Evolutionary conservation across 352 stramenopile genomes (phyloP).

Genomic region (Globisporangium solare): DNA sequence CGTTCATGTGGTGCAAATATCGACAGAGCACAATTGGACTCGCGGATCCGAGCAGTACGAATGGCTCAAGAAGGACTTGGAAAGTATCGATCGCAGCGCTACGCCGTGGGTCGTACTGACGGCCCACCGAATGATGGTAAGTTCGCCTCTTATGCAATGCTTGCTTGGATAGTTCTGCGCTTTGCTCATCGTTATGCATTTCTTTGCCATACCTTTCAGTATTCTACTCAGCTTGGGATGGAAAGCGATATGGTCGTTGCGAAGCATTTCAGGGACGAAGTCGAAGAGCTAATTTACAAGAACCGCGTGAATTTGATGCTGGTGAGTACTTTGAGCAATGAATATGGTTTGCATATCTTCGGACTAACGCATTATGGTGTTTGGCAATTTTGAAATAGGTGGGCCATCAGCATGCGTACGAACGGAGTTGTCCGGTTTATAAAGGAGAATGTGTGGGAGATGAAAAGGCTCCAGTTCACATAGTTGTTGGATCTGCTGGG

Average conservation of each 20-base stretch:
- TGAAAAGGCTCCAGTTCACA: conserved; percentile 59
- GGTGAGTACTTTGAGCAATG: conserved; percentile 17
- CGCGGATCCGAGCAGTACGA: conserved; percentile 80
- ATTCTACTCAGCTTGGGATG: conserved; percentile 48
- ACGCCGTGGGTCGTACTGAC: conserved; percentile 92
- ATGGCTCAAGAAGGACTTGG: conserved; percentile 82
- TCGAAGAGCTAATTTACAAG: conserved; percentile 85
- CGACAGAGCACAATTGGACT: conserved; percentile 87
- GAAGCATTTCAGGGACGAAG: conserved; percentile 73
- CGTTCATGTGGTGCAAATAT: conserved; percentile 90
- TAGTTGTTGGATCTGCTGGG: conserved; percentile 75
- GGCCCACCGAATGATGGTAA: conserved; percentile 85
- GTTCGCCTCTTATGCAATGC: conserved; percentile 1
- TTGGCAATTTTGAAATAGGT: conserved; percentile 19
- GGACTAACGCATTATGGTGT: not conserved
- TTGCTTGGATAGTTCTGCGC: not conserved
- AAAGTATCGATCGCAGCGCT: conserved; percentile 62
- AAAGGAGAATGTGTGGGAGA: conserved; percentile 51
- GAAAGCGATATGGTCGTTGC: conserved; percentile 35
- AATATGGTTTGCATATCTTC: conserved; percentile 9
- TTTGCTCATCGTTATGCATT: not conserved
- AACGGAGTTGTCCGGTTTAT: conserved; percentile 81
- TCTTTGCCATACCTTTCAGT: conserved; percentile 18
- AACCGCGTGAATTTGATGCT: conserved; percentile 89
- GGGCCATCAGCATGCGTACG: conserved; percentile 90